A percentile compares a stretch with the other conserved stretches of the same genome.
Conservation (phyloP, 495 filamentous ascomycete species). For the Aspergillus bertholletiae region DNA sequence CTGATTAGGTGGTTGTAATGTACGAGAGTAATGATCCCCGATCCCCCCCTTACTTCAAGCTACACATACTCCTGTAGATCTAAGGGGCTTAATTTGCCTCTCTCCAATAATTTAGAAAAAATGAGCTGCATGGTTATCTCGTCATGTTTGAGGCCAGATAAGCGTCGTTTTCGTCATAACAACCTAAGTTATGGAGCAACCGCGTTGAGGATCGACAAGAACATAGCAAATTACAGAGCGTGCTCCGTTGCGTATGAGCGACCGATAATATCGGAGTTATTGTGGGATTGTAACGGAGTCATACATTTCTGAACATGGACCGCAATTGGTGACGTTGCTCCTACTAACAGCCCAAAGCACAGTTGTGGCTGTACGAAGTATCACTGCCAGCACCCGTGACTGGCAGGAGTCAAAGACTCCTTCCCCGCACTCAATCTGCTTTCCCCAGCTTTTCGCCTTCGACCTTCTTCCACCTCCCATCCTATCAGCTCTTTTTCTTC, state of each 20-base stretch:
- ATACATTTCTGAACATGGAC: slow-evolving; percentile 9
- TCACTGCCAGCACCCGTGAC: too few species aligned
- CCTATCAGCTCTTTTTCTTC: slow-evolving; percentile 6
- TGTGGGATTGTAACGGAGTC: too few species aligned
- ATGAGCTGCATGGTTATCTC: not conserved
- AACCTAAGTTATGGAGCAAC: slow-evolving; percentile 12
- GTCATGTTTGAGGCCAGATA: not conserved
- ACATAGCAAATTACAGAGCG: not conserved
- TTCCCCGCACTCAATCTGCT: slow-evolving; percentile 6
- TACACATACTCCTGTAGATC: not conserved
- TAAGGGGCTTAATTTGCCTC: not conserved
- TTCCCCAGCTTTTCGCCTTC: slow-evolving; percentile 18
- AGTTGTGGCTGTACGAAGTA: too few species aligned
- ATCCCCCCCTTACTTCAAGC: not conserved
- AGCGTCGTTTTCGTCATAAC: slow-evolving; percentile 19
- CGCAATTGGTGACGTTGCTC: slow-evolving; percentile 3
- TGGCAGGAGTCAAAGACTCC: not conserved
- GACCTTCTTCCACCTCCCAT: slow-evolving; percentile 1
- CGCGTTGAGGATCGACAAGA: slow-evolving; percentile 3
- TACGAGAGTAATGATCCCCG: too few species aligned
- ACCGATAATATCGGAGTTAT: not conserved
- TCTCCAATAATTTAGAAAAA: not conserved
- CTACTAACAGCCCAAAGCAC: too few species aligned
- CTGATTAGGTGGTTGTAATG: too few species aligned
- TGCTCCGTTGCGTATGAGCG: not conserved